phyloP scores from a whole-genome alignment of 768 basidiomycete genomes.

The Tulasnella sp. region DNA sequence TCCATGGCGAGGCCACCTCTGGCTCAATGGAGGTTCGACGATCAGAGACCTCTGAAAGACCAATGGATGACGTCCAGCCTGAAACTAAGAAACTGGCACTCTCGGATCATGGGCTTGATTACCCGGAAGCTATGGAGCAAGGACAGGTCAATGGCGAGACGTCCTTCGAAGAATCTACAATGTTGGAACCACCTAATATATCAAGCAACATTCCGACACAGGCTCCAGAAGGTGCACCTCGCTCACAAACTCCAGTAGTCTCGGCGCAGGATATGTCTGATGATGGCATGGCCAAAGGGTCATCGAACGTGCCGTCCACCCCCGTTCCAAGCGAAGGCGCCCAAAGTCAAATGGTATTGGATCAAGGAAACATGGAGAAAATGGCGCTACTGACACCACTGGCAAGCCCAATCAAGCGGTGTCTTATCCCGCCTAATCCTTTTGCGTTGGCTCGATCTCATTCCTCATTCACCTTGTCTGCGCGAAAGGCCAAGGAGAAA shows the following conservation, averaged over 20 bases:
- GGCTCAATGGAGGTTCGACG: background rate
- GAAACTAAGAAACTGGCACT: background rate
- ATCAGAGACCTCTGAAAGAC: background rate
- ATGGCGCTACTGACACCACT: too few species aligned
- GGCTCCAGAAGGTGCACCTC: too few species aligned
- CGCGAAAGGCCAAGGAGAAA: background rate
- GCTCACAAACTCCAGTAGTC: too few species aligned
- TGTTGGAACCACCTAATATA: background rate
- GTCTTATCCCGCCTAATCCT: background rate
- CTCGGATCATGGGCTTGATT: background rate
- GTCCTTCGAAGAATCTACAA: background rate
- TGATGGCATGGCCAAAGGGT: too few species aligned
- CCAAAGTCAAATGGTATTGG: background rate
- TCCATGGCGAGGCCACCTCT: too few species aligned
- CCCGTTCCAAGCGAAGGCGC: too few species aligned
- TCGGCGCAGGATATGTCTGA: too few species aligned
- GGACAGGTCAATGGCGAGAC: background rate
- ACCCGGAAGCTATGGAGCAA: background rate
- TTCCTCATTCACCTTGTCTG: background rate
- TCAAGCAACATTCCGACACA: too few species aligned
- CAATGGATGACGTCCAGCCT: too few species aligned
- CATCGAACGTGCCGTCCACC: too few species aligned
- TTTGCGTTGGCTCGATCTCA: background rate
- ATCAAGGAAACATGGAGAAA: too few species aligned
- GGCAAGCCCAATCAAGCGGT: too few species aligned